Conservation (phyloP, 2,329 filamentous ascomycete genomes). For the Diaporthe sp. region DNA sequence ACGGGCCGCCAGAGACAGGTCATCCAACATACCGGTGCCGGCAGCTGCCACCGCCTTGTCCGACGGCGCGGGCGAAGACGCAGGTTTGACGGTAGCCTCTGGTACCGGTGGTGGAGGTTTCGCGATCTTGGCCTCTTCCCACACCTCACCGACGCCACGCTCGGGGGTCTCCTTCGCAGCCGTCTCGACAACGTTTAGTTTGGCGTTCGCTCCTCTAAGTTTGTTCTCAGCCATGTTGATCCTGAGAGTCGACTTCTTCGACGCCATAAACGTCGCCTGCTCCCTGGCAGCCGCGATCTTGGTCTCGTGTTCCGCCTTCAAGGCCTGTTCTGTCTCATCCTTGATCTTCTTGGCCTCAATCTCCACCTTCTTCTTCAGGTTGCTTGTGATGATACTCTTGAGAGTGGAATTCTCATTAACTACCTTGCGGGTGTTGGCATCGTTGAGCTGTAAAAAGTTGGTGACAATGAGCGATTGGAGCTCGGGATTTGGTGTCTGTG, state of each 20-base stretch:
- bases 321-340: constrained; percentile 63
- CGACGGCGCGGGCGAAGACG: constrained; percentile 27
- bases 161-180: constrained; percentile 89
- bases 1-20: background rate
- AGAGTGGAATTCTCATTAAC: constrained; percentile 69
- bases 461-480: constrained; percentile 50
- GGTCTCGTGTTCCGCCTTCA: constrained; percentile 64
- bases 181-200: constrained; percentile 82
- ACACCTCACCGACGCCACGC: constrained; percentile 87
- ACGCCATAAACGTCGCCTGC: constrained; percentile 78
- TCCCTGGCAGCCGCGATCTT: constrained; percentile 69
- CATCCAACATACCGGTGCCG: constrained; percentile 31
- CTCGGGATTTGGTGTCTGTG: constrained; percentile 53
- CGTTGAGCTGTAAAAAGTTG: constrained; percentile 64
- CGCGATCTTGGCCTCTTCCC: constrained; percentile 81
- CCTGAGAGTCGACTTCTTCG: constrained; percentile 80
- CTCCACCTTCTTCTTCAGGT: constrained; percentile 79
- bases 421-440: constrained; percentile 70
- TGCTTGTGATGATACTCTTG: constrained; percentile 70
- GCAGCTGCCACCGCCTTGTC: constrained; percentile 35
- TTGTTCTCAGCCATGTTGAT: constrained; percentile 85
- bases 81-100: constrained; percentile 42
- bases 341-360: constrained; percentile 73
- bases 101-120: constrained; percentile 57
- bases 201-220: constrained; percentile 73